Base-by-base conservation (phyloP, 2,329 filamentous ascomycete species). In the Akanthomyces muscarius region DNA sequence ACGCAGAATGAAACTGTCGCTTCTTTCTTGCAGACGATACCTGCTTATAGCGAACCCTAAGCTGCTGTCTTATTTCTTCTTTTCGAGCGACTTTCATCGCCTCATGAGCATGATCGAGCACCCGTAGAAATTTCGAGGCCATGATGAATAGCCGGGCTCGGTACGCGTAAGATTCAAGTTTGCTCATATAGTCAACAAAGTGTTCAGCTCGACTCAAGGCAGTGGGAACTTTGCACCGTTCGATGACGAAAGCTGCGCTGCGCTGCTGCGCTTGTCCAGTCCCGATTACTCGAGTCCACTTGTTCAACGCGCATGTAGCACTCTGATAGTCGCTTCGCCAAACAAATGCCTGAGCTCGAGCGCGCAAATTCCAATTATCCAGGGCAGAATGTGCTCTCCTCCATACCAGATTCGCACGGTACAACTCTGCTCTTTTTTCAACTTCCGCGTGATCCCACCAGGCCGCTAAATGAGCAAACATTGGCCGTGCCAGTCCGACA, bases 81-180 rank as follows among this genome's bases (percentile, higher is more conserved):
- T 58, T 63, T 58, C 48, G 54, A 28, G 38, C 38, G 11, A 38
- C 47, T 30, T 41, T 53, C n/a, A 23, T 53, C 1, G 7, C 38
- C 8, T 53, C 38, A 23, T 63, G 16, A n/a, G 61, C 55, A 41
- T 33, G 54, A 52, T 59, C 61, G 6, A 63, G 21, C 13, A 59
- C 48, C 6, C 48, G 61, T 25, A 63, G 41, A 41, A 63, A 53
- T 5, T 47, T 57, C 2, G 33, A 59, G 13, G 61, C 61, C 53
- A 63, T 50, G 21, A 63, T 59, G 28, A 51, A 63, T 14, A 63
- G 41, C 13, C 61, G 54, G n/a, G 61, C 61, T 13, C 61, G 61
- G 8, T 59, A 14, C 5, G 61, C 41, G 21, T 63, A 63, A 14
- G 38, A 38, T 13, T 59, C 41, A 25, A 55, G 51, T 42, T 50